These are phyloP conservation scores for Rhizopogon roseolus DNA, from an alignment of 768 basidiomycete genomes.

Conservation along the genomic window DNA sequence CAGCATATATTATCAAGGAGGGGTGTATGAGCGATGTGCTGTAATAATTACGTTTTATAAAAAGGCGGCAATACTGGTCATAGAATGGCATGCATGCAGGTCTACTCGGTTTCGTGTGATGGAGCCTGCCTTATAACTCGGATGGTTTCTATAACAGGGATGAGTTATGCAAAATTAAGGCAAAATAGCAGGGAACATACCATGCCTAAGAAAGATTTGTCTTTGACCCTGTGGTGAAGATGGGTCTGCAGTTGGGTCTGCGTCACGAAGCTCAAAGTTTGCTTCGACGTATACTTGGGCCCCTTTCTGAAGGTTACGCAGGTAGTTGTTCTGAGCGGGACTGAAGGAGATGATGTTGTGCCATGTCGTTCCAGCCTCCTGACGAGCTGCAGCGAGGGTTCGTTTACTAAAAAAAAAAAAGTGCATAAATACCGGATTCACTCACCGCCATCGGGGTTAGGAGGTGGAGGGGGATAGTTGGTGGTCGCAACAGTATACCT, in stretches of 20 bases:
- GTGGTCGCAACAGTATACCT: constrained; percentile 79
- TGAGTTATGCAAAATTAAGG: constrained; percentile 3
- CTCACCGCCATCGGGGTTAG: constrained; percentile 59
- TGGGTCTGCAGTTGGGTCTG: constrained; percentile 62
- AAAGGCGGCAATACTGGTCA: background rate
- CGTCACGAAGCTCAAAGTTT: constrained; percentile 68
- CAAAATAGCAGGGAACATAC: constrained; percentile 31
- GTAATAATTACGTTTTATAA: background rate
- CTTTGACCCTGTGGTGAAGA: constrained; percentile 67
- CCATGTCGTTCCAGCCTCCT: constrained; percentile 57
- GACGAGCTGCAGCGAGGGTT: constrained; percentile 39
- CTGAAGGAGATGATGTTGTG: constrained; percentile 74
- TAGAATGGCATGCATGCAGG: background rate
- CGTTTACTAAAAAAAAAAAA: background rate
- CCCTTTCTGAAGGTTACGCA: constrained; percentile 65
- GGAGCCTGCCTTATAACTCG: constrained; percentile 39
- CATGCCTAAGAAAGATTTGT: constrained; percentile 79
- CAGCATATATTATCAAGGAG: constrained; percentile 12
- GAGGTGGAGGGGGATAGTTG: constrained; percentile 54
- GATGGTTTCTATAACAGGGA: constrained; percentile 42
- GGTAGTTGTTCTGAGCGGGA: constrained; percentile 54
- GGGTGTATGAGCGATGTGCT: background rate
- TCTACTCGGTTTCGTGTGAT: constrained; percentile 9
- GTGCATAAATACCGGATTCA: constrained; percentile 5
- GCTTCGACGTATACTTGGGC: constrained; percentile 79